Evolutionary conservation across 306 rosid species (phyloP), one percentile per base, ranked within the genome.

Genomic region (Abrus precatorius): DNA sequence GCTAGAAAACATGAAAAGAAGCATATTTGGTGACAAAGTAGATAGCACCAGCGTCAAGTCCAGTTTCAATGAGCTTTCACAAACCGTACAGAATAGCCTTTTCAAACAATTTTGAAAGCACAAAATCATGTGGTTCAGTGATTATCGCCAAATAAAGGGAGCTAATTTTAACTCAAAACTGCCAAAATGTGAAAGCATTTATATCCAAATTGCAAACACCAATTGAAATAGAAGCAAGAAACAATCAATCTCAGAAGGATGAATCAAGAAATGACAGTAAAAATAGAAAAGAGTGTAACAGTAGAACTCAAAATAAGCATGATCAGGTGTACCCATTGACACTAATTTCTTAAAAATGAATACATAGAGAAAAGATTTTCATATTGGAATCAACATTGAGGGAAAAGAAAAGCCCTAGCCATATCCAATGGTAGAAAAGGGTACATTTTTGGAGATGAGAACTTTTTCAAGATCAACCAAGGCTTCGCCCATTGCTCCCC

Each of bases 41-140:
- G 44, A 43, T 13, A 67, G 12, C 63, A 57, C n/a, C 53, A 36
- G 70, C 40, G 30, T 55, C 20, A 68, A 48, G 36, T 56, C 29
- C 55, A 75, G 38, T 74, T 28, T 50, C 85, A 69, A 69, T 53
- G 41, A 69, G 68, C 20, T 36, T 66, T 13, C 69, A 82, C 41
- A 43, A 13, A 13, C 36, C 14, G 14, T n/a, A 9, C 44, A 74
- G 2, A 45, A 45, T 0, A 79, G n/a, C 29, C 34, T 38, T 59
- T 28, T 40, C 43, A 43, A 74, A 45, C 4, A 60, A 44, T 43
- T 81, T n/a, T 38, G 72, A 69, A 60, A 11, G 54, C 38, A 47
- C 33, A 6, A 14, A 10, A 28, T 20, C 52, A 57, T 28, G 9
- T 48, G 7, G 11, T 50, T 30, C 20, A 32, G 41, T 30, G 78